Base-by-base conservation (phyloP, 306 rosid species). In the Glycine latifolia region DNA sequence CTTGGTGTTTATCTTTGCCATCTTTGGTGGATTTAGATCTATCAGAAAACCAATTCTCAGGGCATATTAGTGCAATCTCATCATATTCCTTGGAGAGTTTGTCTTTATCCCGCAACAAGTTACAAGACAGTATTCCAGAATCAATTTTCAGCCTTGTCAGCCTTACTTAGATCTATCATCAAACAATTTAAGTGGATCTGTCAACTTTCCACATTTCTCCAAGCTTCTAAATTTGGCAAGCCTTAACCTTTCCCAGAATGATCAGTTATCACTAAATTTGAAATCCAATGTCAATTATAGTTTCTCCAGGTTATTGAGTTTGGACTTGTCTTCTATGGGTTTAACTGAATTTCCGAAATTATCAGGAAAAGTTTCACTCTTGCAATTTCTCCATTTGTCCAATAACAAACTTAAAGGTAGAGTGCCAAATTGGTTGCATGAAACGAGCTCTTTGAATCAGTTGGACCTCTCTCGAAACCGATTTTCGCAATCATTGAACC, bases 1-100 rank as follows among this genome's bases (percentile, higher is more conserved):
- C 50, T 33, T 76, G 78, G 87, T 10, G 35, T 44, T 79, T 47
- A 10, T 65, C 66, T 44, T 75, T 87, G 44, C 16, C 5, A 0
- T 2, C 4, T 17, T 39, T 84, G 16, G 2, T 33, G 8, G 4
- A 0, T 11, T 35, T 63, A 35, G 1, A 0, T 12, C 82, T 87
- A 10, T 0, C 5, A 4, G 0, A 0, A 0, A 87, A 84, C 50
- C 46, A 49, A 0, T 60, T 84, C 67, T 50, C 61, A 4, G 76
- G 71, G 7, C 39, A 2, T 6, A 73, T 67, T 11, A 10, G 60
- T 9, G 26, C 35, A 59, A n/a, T 80, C 68, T 44, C 26, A 48
- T 55, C 26, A 0, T 20, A 35, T 33, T 79, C 78, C 2, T 43
- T 75, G 33, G 1, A 10, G 33, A 5, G 1, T 0, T 4, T 52